Percentiles rank a stretch among this genome's conserved stretches.
Evolutionary conservation across 306 rosid species (phyloP).

Genomic region (Malus asiatica): DNA sequence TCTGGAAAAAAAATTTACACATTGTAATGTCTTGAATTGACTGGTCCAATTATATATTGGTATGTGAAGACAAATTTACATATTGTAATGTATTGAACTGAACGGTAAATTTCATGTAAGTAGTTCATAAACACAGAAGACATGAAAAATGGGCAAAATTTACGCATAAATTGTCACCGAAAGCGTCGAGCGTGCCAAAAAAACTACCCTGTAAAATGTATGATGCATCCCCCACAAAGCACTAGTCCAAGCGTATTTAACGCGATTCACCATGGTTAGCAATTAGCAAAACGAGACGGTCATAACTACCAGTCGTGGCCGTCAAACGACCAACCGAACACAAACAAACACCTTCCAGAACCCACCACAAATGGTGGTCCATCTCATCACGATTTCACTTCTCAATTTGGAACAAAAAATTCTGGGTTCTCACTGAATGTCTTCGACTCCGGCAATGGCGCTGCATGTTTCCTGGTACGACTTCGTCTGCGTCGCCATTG

Average conservation of each 20-base stretch:
- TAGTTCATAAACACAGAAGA: too few species aligned
- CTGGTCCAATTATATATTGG: too few species aligned
- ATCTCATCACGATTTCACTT: not conserved
- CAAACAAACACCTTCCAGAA: constrained; percentile 4
- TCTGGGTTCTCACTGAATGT: not conserved
- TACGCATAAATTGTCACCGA: not conserved
- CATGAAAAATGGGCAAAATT: too few species aligned
- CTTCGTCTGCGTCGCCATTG: constrained; percentile 59
- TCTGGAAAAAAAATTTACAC: too few species aligned
- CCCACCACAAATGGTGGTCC: not conserved
- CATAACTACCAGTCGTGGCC: constrained; percentile 42
- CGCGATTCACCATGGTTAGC: not conserved
- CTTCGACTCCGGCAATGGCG: constrained; percentile 20
- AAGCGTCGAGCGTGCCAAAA: not conserved
- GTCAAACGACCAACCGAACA: constrained; percentile 11
- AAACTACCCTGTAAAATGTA: too few species aligned
- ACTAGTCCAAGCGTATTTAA: not conserved
- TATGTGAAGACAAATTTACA: too few species aligned
- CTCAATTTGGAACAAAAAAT: not conserved
- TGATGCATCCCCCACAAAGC: too few species aligned
- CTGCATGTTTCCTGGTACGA: constrained; percentile 59
- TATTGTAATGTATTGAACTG: too few species aligned
- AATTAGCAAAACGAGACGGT: constrained; percentile 23
- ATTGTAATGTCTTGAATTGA: too few species aligned
- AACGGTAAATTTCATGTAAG: too few species aligned